Evolutionary conservation across 768 basidiomycete species (phyloP), one percentile per base, ranked within the genome.

Genomic region (Serendipita sp.): DNA sequence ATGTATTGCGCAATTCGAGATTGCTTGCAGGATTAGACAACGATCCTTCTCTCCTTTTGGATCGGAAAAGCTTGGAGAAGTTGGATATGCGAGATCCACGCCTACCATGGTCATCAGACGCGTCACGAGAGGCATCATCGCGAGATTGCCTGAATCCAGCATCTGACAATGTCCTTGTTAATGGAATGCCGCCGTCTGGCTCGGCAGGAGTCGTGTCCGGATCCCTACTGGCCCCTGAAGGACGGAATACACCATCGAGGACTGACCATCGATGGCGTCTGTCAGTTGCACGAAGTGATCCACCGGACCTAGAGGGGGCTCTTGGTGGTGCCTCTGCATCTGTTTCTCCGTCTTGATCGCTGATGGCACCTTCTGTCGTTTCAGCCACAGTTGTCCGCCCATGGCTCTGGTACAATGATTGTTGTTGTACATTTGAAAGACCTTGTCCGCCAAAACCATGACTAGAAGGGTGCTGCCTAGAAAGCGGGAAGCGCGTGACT

Each of bases 211-310:
- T 69, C 30, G 65, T 64, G 8, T 51, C 48, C 8, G 1, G 48
- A 18, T 51, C 18, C 30, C 48, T 51, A 32, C 18, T n/a, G 8
- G 48, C 8, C 8, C n/a, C 48, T 32, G 63, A 67, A 68, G 47
- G 64, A 69, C 68, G 30, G 35, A 81, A 75, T 18, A 79, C 75
- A 11, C 76, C 79, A 64, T 82, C 79, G 3, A 86, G 71, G n/a
- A 84, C 78, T 18, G 88, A 89, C 88, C 88, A 90, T 62, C 86
- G 79, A 38, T 60, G 56, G 16, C 87, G 78, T 35, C 84, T 64
- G 41, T 63, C 60, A 38, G 7, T 65, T 45, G 38, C 66, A 38
- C 30, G 56, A 11, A 38, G 38, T 2, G 56, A 60, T 37, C 56
- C 56, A 3, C 56, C 48, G 28, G 37, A 45, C 45, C 58, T 67